Percentiles rank a stretch among this genome's conserved stretches.
phyloP scores from a whole-genome alignment of 495 filamentous ascomycete species.

The Cudoniella acicularis region DNA sequence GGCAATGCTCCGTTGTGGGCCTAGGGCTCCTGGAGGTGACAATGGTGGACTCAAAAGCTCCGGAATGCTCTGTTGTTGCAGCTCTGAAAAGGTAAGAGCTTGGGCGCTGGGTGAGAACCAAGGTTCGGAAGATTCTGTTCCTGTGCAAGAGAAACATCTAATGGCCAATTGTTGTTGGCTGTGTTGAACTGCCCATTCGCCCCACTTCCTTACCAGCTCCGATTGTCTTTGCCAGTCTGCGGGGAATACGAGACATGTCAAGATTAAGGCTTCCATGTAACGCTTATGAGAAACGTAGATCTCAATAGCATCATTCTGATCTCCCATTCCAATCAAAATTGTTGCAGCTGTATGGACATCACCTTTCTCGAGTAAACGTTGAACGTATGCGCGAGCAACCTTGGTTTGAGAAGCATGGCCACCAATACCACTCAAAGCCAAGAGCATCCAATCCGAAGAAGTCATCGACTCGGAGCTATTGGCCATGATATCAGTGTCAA shows the following conservation, averaged over 20 bases:
- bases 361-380: conserved; percentile 81
- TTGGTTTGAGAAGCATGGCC: conserved; percentile 79
- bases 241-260: conserved; percentile 71
- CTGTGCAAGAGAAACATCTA: conserved; percentile 84
- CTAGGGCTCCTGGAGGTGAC: conserved; percentile 46
- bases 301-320: conserved; percentile 91
- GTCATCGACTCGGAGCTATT: conserved; percentile 76
- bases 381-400: conserved; percentile 87
- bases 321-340: conserved; percentile 86
- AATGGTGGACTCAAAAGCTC: conserved; percentile 57
- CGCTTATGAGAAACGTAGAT: conserved; percentile 89
- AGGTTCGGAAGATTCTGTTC: conserved; percentile 67
- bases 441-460: conserved; percentile 92
- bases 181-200: conserved; percentile 82
- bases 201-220: conserved; percentile 88
- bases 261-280: conserved; percentile 85
- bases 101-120: conserved; percentile 81
- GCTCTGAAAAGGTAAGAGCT: conserved; percentile 55
- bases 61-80: conserved; percentile 43
- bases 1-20: conserved; percentile 54
- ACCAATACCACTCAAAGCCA: conserved; percentile 85
- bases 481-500: conserved; percentile 77
- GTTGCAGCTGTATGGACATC: conserved; percentile 90
- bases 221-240: conserved; percentile 86
- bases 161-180: conserved; percentile 88